phyloP scores from a whole-genome alignment of 768 basidiomycete genomes.

The Xerocomellus intermedius region DNA sequence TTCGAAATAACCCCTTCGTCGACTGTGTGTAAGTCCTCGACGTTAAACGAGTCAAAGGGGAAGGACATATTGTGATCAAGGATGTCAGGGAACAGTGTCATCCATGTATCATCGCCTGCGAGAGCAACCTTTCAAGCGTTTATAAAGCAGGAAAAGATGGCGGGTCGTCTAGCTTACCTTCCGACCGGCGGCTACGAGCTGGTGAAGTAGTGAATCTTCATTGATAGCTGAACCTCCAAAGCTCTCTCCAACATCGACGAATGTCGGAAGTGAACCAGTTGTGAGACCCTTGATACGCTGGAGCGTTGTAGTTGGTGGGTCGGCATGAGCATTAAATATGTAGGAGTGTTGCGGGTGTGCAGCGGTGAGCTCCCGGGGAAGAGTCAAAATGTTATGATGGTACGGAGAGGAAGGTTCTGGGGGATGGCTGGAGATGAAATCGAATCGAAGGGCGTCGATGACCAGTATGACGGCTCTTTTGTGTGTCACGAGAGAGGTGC shows the following conservation, averaged over 20 bases:
- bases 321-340: constrained; percentile 85
- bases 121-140: constrained; percentile 61
- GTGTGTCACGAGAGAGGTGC: constrained; percentile 53
- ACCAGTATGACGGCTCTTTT: constrained; percentile 79
- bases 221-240: constrained; percentile 84
- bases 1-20: constrained; percentile 87
- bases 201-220: constrained; percentile 87
- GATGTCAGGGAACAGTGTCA: constrained; percentile 76
- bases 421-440: constrained; percentile 80
- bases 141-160: background rate
- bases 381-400: constrained; percentile 79
- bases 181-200: constrained; percentile 58
- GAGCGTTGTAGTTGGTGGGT: constrained; percentile 93
- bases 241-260: constrained; percentile 90
- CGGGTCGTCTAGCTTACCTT: constrained; percentile 41
- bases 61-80: constrained; percentile 73
- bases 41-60: constrained; percentile 96
- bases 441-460: constrained; percentile 91
- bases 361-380: constrained; percentile 71
- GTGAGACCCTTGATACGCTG: constrained; percentile 95
- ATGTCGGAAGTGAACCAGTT: constrained; percentile 93
- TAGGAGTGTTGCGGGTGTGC: constrained; percentile 70
- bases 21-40: constrained; percentile 95
- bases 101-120: constrained; percentile 98
- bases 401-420: constrained; percentile 54